phyloP scores from a whole-genome alignment of 2,329 filamentous ascomycete species.

The Didymella glomerata region DNA sequence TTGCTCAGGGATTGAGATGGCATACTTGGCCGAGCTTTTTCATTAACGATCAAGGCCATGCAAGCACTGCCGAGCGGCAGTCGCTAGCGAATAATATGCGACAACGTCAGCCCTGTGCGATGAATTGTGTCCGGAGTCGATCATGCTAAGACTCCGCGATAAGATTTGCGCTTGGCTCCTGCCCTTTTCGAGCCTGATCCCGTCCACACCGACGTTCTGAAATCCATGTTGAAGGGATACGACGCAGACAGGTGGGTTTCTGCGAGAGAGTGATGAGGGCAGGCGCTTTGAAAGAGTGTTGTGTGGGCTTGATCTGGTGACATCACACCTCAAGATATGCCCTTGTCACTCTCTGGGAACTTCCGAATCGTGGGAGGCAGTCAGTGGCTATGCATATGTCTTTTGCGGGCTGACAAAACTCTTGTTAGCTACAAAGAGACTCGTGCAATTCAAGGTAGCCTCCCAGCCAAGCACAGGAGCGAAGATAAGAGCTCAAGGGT shows the following conservation, averaged over 20 bases:
- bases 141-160: slow-evolving; percentile 25
- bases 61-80: slow-evolving; percentile 18
- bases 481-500: no score
- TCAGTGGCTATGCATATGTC: no score
- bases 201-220: slow-evolving; percentile 16
- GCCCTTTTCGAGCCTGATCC: slow-evolving; percentile 15
- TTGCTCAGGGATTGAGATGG: slow-evolving; percentile 12
- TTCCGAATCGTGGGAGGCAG: no score
- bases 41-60: slow-evolving; percentile 1
- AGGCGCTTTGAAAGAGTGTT: neutral
- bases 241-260: neutral
- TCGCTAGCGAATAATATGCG: slow-evolving; percentile 11
- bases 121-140: slow-evolving; percentile 12
- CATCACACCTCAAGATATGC: no score
- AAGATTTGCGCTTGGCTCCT: slow-evolving; percentile 24
- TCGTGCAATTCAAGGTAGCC: no score
- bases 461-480: no score
- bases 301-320: no score
- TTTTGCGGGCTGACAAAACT: no score
- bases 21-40: slow-evolving; percentile 11
- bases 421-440: no score
- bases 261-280: neutral
- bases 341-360: no score
- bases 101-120: slow-evolving; percentile 4
- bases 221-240: neutral